A percentile compares a stretch with the other conserved stretches of the same genome.
Conservation (phyloP, 2,329 filamentous ascomycete genomes). For the Penicillium oxalicum region DNA sequence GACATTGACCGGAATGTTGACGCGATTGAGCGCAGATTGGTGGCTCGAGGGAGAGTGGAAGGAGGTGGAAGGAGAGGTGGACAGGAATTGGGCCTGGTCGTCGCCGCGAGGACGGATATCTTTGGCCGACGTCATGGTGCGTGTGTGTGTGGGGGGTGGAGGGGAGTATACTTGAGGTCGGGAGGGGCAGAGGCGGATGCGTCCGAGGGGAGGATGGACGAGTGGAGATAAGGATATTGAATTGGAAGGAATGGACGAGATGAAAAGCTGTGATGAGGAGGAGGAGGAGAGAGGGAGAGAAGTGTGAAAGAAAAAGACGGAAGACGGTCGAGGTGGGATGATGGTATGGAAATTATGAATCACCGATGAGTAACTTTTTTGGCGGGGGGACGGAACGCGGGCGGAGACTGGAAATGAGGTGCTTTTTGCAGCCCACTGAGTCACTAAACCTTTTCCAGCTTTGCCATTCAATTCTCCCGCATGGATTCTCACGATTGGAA, state of each 20-base stretch:
- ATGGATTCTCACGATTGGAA: too few species aligned
- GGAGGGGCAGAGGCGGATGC: conserved; percentile 4
- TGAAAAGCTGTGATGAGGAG: not conserved
- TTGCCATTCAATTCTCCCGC: too few species aligned
- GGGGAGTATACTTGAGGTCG: not conserved
- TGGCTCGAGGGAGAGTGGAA: conserved; percentile 70
- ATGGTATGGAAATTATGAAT: conserved; percentile 1
- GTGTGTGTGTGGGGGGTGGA: not conserved
- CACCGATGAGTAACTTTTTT: not conserved
- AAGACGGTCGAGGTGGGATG: not conserved
- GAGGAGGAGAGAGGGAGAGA: conserved; percentile 2
- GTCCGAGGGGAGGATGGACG: conserved; percentile 1
- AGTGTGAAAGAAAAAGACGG: not conserved
- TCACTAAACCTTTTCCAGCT: conserved; percentile 4
- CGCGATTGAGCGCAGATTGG: conserved; percentile 42
- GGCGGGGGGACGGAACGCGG: too few species aligned
- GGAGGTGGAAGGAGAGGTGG: conserved; percentile 66
- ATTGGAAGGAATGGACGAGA: not conserved
- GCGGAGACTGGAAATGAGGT: conserved; percentile 5
- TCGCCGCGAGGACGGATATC: conserved; percentile 31
- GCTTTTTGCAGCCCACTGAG: not conserved
- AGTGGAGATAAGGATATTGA: not conserved
- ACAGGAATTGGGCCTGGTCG: conserved; percentile 55
- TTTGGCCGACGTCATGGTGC: conserved; percentile 28
- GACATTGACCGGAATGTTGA: conserved; percentile 40